Percentiles rank a stretch among this genome's conserved stretches.
phyloP scores from a whole-genome alignment of 2,329 filamentous ascomycete species.

The Fusarium tanahbumbuense region DNA sequence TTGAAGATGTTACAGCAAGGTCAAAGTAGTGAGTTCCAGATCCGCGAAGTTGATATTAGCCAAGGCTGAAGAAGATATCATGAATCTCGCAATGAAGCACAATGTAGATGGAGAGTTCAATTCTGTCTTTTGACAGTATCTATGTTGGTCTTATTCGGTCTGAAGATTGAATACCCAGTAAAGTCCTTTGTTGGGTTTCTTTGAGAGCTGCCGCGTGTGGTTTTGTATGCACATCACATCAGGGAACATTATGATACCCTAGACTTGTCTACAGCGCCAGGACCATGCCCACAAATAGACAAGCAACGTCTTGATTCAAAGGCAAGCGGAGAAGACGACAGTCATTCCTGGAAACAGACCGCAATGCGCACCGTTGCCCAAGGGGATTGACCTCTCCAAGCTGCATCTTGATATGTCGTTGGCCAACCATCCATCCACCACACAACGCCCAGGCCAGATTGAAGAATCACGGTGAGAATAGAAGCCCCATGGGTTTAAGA shows the following conservation, averaged over 20 bases:
- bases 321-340: slow-evolving; percentile 23
- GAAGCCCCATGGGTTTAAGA: slow-evolving; percentile 27
- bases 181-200: slow-evolving; percentile 42
- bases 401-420: slow-evolving; percentile 46
- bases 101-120: slow-evolving; percentile 23
- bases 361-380: slow-evolving; percentile 37
- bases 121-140: slow-evolving; percentile 40
- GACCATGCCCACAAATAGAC: slow-evolving; percentile 46
- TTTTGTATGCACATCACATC: slow-evolving; percentile 37
- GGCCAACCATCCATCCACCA: slow-evolving; percentile 28
- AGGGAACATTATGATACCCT: slow-evolving; percentile 29
- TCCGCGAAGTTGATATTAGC: slow-evolving; percentile 1
- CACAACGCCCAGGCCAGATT: slow-evolving; percentile 34
- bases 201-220: slow-evolving; percentile 40
- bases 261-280: slow-evolving; percentile 35
- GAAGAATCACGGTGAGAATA: slow-evolving; percentile 34
- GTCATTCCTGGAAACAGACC: slow-evolving; percentile 37
- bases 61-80: background rate
- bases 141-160: slow-evolving; percentile 36
- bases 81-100: slow-evolving; percentile 21
- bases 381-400: slow-evolving; percentile 37
- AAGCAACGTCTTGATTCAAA: slow-evolving; percentile 43
- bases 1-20: background rate
- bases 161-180: slow-evolving; percentile 25
- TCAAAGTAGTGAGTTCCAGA: background rate